These are phyloP conservation scores for Cyberlindnera euphorbiiphila DNA, from an alignment of 805 yeast genomes.

Conservation along the genomic window DNA sequence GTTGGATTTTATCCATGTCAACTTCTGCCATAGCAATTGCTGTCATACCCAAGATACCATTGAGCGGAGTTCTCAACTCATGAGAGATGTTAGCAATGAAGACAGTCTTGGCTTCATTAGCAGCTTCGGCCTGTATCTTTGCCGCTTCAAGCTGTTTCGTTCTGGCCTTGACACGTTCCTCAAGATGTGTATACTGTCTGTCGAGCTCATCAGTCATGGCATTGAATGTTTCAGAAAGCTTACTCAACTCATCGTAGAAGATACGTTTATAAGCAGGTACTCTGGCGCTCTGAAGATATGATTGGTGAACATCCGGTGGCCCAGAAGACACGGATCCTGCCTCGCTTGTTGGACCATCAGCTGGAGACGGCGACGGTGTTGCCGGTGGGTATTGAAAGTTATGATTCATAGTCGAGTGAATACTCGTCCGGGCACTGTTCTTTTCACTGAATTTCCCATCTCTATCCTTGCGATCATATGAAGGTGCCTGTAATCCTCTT, in stretches of 20 bases:
- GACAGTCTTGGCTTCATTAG: conserved; percentile 94
- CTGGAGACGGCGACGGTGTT: conserved; percentile 2
- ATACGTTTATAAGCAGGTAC: conserved; percentile 47
- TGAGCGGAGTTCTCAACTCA: conserved; percentile 91
- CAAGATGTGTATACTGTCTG: conserved; percentile 77
- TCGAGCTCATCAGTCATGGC: conserved; percentile 87
- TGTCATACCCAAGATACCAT: conserved; percentile 95
- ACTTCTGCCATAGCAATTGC: conserved; percentile 88
- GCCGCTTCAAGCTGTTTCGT: conserved; percentile 88
- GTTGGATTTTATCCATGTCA: conserved; percentile 62
- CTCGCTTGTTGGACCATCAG: conserved; percentile 10
- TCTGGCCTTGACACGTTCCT: conserved; percentile 81
- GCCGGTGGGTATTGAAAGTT: conserved; percentile 8
- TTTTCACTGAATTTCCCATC: conserved; percentile 12
- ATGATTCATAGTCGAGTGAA: conserved; percentile 6
- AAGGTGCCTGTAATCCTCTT: conserved; percentile 33
- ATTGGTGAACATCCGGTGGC: conserved; percentile 20
- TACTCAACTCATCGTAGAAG: conserved; percentile 81
- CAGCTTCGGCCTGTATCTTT: conserved; percentile 84
- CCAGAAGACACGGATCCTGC: conserved; percentile 18
- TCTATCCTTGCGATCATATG: conserved; percentile 7
- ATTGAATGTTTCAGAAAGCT: conserved; percentile 83
- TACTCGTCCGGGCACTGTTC: conserved; percentile 5
- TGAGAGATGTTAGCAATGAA: conserved; percentile 91
- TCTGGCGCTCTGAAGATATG: conserved; percentile 35